A percentile compares a stretch with the other conserved stretches of the same genome.
phyloP scores from a whole-genome alignment of 169 alveolate genomes.

The Cryptosporidium muris region DNA sequence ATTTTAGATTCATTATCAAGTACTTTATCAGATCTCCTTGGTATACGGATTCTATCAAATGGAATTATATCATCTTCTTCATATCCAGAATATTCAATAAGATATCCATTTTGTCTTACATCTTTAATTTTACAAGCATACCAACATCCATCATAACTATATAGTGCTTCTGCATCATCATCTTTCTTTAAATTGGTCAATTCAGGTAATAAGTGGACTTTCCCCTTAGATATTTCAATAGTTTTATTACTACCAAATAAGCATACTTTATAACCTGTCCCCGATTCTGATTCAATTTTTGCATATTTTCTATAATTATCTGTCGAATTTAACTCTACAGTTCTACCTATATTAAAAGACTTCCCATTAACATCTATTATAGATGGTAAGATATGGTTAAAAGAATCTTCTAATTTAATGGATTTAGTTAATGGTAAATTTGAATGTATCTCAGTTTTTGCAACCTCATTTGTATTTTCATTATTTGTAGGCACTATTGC shows the following conservation, averaged over 20 bases:
- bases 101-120: conserved; percentile 17
- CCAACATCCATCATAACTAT: conserved; percentile 58
- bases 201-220: conserved; percentile 12
- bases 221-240: neutral
- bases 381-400: conserved; percentile 13
- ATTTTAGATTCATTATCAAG: neutral
- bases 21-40: neutral
- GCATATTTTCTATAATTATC: neutral
- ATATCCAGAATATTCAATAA: conserved; percentile 25
- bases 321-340: neutral
- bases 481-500: too few species aligned
- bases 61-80: conserved; percentile 35
- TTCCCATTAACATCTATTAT: conserved; percentile 1
- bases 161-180: conserved; percentile 28
- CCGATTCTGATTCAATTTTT: neutral
- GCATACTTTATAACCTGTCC: neutral
- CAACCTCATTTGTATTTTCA: neutral
- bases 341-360: conserved; percentile 4
- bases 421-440: neutral
- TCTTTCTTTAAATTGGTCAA: conserved; percentile 23
- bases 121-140: conserved; percentile 14
- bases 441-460: neutral
- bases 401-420: conserved; percentile 15
- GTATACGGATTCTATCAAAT: conserved; percentile 11
- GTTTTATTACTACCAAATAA: conserved; percentile 10